A percentile compares a stretch with the other conserved stretches of the same genome.
These are phyloP conservation scores for Podospora pseudoanserina DNA, from an alignment of 495 filamentous ascomycete genomes.

Conservation along the genomic window DNA sequence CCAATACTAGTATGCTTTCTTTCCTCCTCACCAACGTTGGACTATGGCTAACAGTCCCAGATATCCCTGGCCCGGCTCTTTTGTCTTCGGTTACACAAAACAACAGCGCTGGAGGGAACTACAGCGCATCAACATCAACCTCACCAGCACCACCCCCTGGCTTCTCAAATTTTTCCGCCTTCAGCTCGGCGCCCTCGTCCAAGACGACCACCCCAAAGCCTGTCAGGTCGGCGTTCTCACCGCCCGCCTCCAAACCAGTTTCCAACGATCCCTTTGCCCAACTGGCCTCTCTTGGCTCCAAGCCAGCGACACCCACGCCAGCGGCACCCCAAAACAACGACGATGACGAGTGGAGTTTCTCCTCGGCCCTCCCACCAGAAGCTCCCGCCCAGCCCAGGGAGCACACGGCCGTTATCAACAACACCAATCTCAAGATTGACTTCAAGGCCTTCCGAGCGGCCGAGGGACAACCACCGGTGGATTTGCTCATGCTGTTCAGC, in stretches of 20 bases:
- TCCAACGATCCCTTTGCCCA: conserved; percentile 66
- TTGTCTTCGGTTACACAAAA: conserved; percentile 61
- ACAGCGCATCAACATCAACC: conserved; percentile 7
- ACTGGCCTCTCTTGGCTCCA: conserved; percentile 52
- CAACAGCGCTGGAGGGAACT: conserved; percentile 47
- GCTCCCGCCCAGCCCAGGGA: conserved; percentile 37
- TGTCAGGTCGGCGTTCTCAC: conserved; percentile 38
- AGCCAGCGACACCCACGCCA: conserved; percentile 29
- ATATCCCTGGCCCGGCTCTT: conserved; percentile 60
- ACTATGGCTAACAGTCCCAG: conserved; percentile 30
- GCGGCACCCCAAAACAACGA: conserved; percentile 44
- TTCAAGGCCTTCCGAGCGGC: conserved; percentile 44
- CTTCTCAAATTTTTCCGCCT: conserved; percentile 62
- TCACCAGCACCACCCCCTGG: conserved; percentile 38
- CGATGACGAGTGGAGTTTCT: conserved; percentile 92
- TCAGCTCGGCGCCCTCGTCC: conserved; percentile 43
- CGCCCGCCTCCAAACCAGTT: conserved; percentile 39
- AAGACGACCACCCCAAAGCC: conserved; percentile 50
- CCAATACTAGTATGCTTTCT: conserved; percentile 54
- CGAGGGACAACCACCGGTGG: conserved; percentile 52
- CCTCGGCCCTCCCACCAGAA: conserved; percentile 76
- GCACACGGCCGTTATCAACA: conserved; percentile 47
- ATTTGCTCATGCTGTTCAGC: conserved; percentile 68
- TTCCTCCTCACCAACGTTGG: neutral
- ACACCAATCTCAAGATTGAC: conserved; percentile 51